Evolutionary conservation across 352 stramenopile species (phyloP), one percentile per base, ranked within the genome.

Genomic region (Aphanomyces euteiches): DNA sequence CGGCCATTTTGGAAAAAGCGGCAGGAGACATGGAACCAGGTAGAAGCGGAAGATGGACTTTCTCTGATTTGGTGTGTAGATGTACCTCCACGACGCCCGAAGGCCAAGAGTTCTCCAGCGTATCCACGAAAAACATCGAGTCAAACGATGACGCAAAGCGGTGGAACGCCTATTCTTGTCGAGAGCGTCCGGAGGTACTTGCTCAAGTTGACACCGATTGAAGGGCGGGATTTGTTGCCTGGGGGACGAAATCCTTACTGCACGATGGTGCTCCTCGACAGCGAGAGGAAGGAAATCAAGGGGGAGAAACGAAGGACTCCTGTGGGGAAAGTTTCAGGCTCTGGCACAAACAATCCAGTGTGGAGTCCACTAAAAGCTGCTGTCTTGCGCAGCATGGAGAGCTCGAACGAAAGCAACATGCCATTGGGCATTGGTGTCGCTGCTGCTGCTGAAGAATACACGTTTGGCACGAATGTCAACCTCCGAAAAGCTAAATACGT

Each of bases 301-400:
- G 87, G 87, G 58, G 87, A 95, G 76, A 95, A 95, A 73, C 85
- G 92, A 72, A 85, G 87, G 59, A 95, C 87, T 58, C 87, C 87
- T 1, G 28, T 73, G 5, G 39, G 64, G 15, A 70, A 70, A 54
- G 54, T 61, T 12, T 13, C 17, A 19, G 17, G 8, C 6, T 15
- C 36, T 3, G 7, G 38, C 5, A 7, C 64, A 28, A 61, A 60
- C 40, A 85, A 84, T 56, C 87, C 87, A 3, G 83, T 95, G 4
- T 95, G 87, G 87, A 93, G 85, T 70, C 87, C 87, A 36, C 77
- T 93, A 13, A 95, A 95, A 72, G 79, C 83, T 1, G 81, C 87
- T 0, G 85, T 95, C 56, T 73, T 95, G 66, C 85, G 83, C 19
- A 92, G 83, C 1, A 83, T 93, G 65, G 85, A 93, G 75, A 91